These are phyloP conservation scores for Exobasidium cylindrosporum DNA, from an alignment of 1,284 basidiomycete species.

Conservation along the genomic window DNA sequence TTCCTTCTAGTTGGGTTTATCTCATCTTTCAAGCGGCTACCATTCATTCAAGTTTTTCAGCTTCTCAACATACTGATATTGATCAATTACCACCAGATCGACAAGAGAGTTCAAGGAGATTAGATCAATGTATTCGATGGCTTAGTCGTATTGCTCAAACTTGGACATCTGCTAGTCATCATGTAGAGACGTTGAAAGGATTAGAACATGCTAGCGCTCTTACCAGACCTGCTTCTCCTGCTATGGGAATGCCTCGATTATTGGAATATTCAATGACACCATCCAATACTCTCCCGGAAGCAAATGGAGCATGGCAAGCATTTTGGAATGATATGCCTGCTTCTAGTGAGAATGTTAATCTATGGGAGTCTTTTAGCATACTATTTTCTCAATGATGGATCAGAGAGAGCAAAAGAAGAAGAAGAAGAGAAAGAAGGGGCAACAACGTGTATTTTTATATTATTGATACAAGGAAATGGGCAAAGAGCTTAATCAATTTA, in stretches of 20 bases:
- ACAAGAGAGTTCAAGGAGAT: constrained; percentile 14
- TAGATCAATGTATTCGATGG: constrained; percentile 29
- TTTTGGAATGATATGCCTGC: constrained; percentile 6
- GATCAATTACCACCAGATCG: not conserved
- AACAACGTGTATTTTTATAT: too few species aligned
- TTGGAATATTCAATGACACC: not conserved
- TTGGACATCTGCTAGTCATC: constrained; percentile 31
- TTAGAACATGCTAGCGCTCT: constrained; percentile 29
- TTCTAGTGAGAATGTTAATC: constrained; percentile 1
- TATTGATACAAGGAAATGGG: too few species aligned
- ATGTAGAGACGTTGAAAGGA: constrained; percentile 26
- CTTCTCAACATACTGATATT: constrained; percentile 13
- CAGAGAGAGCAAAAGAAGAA: too few species aligned
- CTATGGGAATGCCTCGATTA: not conserved
- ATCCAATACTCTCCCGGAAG: not conserved
- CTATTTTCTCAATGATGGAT: constrained; percentile 2
- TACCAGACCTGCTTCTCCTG: constrained; percentile 12
- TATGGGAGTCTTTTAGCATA: not conserved
- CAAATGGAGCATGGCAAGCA: not conserved
- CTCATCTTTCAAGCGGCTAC: constrained; percentile 38
- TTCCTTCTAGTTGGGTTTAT: constrained; percentile 35
- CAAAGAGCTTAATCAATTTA: too few species aligned
- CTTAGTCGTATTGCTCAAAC: constrained; percentile 30
- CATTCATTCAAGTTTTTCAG: constrained; percentile 30
- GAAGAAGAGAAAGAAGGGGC: too few species aligned